Conservation (phyloP, 805 yeast genomes). For the Isabelozyma rhagii region DNA sequence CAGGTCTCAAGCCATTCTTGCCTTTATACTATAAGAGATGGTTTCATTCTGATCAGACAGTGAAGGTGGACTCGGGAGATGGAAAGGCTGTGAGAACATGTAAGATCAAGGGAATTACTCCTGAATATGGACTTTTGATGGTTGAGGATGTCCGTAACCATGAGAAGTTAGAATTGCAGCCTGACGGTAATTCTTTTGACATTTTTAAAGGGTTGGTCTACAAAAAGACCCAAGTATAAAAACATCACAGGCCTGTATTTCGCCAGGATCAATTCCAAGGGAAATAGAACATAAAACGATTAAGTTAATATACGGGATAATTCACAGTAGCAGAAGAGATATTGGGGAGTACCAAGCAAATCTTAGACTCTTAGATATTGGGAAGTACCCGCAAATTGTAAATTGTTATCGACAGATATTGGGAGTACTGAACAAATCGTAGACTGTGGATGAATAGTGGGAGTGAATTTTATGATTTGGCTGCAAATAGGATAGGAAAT, state of each 20-base stretch:
- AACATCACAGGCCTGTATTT: background rate
- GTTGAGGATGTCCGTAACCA: constrained; percentile 73
- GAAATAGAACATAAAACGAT: background rate
- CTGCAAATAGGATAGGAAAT: no score
- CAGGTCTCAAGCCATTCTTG: constrained; percentile 70
- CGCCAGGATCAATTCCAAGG: background rate
- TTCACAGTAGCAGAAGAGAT: no score
- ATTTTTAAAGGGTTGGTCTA: constrained; percentile 85
- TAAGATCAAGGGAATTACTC: constrained; percentile 73
- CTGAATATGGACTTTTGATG: constrained; percentile 76
- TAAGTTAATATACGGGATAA: background rate
- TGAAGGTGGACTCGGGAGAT: constrained; percentile 60
- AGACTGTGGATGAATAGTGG: no score
- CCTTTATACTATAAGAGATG: constrained; percentile 75
- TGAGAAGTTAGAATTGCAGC: constrained; percentile 68
- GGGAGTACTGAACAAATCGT: no score
- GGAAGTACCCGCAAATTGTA: no score
- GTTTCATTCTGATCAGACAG: constrained; percentile 75
- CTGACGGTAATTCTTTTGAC: constrained; percentile 97
- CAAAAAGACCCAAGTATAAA: constrained; percentile 18
- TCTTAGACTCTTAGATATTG: no score
- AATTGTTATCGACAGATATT: no score
- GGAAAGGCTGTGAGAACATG: constrained; percentile 43
- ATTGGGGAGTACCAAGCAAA: no score
- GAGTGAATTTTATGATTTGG: no score